A percentile compares a stretch with the other conserved stretches of the same genome.
These are phyloP conservation scores for Hypoxylon fragiforme DNA, from an alignment of 495 filamentous ascomycete species.

Conservation along the genomic window DNA sequence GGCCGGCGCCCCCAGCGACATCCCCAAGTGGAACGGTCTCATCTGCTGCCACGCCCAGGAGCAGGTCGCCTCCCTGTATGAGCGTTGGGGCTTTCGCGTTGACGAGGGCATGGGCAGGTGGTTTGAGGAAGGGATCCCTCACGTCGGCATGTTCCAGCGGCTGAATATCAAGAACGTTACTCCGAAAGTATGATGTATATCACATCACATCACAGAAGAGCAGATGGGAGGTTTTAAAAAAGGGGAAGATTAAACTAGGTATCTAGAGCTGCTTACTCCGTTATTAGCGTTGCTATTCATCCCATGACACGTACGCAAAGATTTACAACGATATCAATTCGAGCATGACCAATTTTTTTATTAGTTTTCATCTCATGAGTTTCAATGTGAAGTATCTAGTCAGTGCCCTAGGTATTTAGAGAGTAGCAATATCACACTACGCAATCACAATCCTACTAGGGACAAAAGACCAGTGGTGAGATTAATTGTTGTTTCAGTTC, in stretches of 20 bases:
- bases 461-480: too few species aligned
- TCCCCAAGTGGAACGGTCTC: constrained; percentile 66
- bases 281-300: too few species aligned
- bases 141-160: constrained; percentile 75
- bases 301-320: background rate
- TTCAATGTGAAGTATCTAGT: too few species aligned
- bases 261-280: too few species aligned
- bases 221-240: too few species aligned
- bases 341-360: constrained; percentile 9
- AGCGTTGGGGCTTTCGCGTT: constrained; percentile 65
- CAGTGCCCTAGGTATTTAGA: too few species aligned
- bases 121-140: constrained; percentile 82
- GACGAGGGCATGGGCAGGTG: constrained; percentile 75
- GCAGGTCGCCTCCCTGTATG: constrained; percentile 62
- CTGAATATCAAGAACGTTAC: constrained; percentile 25
- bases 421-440: too few species aligned
- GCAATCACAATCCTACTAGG: too few species aligned
- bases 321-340: constrained; percentile 25
- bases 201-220: background rate
- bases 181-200: constrained; percentile 14
- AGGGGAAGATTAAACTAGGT: too few species aligned
- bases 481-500: constrained; percentile 44
- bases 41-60: constrained; percentile 76
- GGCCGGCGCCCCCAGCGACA: constrained; percentile 30
- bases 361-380: too few species aligned